phyloP scores from a whole-genome alignment of 257 asterid genomes.

The Solanum chilense region DNA sequence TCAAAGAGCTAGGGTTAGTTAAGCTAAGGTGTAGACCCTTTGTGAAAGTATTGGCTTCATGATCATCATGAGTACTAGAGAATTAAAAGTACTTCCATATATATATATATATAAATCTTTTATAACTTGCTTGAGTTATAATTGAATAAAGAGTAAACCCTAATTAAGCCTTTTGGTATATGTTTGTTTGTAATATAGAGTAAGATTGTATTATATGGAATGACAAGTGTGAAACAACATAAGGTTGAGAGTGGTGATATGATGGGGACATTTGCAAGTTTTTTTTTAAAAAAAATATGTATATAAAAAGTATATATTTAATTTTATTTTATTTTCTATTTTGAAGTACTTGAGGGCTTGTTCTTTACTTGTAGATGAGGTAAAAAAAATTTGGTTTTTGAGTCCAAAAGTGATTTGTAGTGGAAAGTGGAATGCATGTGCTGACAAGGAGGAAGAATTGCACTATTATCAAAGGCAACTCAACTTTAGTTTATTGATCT shows the following conservation, averaged over 20 bases:
- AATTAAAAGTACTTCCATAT: not conserved
- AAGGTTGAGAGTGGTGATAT: not conserved
- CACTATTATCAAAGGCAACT: constrained; percentile 54
- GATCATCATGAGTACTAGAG: not conserved
- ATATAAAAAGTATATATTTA: not conserved
- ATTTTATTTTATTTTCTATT: not conserved
- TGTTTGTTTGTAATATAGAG: not conserved
- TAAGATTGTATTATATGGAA: not conserved
- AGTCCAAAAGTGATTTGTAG: constrained; percentile 34
- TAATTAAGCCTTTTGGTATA: not conserved
- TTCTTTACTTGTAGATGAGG: constrained; percentile 71
- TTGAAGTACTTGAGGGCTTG: not conserved
- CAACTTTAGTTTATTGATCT: constrained; percentile 22
- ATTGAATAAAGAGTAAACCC: not conserved
- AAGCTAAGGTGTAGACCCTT: not conserved
- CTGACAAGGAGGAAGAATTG: constrained; percentile 48
- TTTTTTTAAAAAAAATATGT: not conserved
- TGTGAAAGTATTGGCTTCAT: not conserved
- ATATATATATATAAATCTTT: not conserved
- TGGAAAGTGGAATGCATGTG: constrained; percentile 84
- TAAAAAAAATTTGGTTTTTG: constrained; percentile 19
- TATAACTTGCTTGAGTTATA: not conserved
- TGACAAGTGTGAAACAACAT: not conserved
- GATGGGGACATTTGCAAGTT: not conserved
- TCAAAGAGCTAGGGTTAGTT: not conserved